Evolutionary conservation across 1,139 yeast species (phyloP).

Genomic region (Pichia terricola): DNA sequence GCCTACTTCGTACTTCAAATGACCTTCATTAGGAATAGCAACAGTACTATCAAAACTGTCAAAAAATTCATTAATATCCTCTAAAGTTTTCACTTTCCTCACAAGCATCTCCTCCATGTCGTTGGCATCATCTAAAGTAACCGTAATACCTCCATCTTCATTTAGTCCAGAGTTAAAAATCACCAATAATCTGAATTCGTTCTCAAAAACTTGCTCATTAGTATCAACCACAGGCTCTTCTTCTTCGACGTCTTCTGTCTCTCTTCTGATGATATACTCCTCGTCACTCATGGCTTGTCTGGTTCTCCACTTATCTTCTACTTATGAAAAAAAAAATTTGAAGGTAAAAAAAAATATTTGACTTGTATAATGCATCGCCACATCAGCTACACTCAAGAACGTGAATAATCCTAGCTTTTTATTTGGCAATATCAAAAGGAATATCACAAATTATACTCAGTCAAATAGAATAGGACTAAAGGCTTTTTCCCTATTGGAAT

Average conservation of each 20-base stretch:
- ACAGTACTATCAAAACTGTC: constrained; percentile 51
- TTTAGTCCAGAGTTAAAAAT: constrained; percentile 11
- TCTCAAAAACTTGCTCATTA: constrained; percentile 13
- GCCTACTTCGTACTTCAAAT: constrained; percentile 61
- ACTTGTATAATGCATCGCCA: too few species aligned
- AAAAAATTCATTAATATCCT: constrained; percentile 47
- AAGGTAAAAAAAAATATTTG: neutral
- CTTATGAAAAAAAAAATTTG: too few species aligned
- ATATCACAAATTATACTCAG: too few species aligned
- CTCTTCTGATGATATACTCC: constrained; percentile 12
- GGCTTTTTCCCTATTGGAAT: too few species aligned
- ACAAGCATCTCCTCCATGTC: constrained; percentile 45
- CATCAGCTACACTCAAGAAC: too few species aligned
- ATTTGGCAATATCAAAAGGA: too few species aligned
- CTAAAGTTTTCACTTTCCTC: constrained; percentile 10
- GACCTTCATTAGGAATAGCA: constrained; percentile 59
- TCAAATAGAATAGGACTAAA: too few species aligned
- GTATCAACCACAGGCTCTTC: neutral
- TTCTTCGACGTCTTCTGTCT: constrained; percentile 7
- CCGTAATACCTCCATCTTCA: constrained; percentile 3
- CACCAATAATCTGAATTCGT: constrained; percentile 23
- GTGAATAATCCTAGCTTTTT: too few species aligned
- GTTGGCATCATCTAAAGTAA: constrained; percentile 30
- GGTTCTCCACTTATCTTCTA: too few species aligned
- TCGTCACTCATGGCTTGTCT: constrained; percentile 12